phyloP scores from a whole-genome alignment of 129 eudicot species.

The Centrapalus pauciflorus region DNA sequence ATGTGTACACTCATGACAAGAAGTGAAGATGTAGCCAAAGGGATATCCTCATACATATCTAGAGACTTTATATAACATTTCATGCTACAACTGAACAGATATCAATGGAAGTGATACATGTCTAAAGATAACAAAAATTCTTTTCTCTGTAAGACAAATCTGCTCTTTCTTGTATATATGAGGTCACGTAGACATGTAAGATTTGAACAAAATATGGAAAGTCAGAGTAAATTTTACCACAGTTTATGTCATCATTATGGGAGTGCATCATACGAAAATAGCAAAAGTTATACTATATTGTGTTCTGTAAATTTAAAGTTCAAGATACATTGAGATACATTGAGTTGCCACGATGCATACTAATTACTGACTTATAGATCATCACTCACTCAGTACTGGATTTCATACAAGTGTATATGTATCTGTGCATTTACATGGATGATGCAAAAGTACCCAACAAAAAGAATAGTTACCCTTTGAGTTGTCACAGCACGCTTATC shows the following conservation, averaged over 20 bases:
- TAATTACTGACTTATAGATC: not conserved
- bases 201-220: not conserved
- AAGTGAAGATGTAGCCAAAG: not conserved
- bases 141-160: not conserved
- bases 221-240: not conserved
- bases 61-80: too few relatives aligned
- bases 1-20: not conserved
- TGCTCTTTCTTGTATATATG: not conserved
- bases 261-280: not conserved
- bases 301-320: not conserved
- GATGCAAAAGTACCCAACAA: not conserved
- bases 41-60: not conserved
- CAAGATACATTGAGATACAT: not conserved
- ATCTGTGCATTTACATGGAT: not conserved
- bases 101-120: not conserved
- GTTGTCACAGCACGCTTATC: constrained; percentile 96
- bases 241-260: not conserved
- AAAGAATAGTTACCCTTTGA: constrained; percentile 63
- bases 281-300: not conserved
- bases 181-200: not conserved
- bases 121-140: not conserved
- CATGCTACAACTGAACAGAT: not conserved
- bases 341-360: not conserved
- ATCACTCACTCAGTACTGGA: not conserved
- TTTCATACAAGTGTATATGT: not conserved